Percentiles rank a stretch among this genome's conserved stretches.
Conservation (phyloP, 371 early-diverging fungal genomes). For the Syncephalastrum monosporum region DNA sequence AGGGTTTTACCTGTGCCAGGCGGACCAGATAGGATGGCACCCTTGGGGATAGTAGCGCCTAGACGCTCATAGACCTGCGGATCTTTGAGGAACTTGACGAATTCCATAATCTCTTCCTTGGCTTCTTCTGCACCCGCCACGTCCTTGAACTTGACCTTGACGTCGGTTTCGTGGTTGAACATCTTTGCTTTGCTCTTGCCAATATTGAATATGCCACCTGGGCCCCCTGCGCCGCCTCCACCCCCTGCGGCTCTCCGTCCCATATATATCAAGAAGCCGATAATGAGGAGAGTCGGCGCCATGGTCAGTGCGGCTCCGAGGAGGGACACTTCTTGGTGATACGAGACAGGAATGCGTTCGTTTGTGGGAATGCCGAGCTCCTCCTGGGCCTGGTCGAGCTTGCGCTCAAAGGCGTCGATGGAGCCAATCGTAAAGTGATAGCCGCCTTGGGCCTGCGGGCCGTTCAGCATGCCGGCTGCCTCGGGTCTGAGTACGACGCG, state of each 20-base stretch:
- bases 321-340: constrained; percentile 76
- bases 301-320: constrained; percentile 75
- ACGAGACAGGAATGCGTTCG: constrained; percentile 90
- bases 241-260: constrained; percentile 72
- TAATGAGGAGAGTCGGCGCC: constrained; percentile 88
- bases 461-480: constrained; percentile 24
- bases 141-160: constrained; percentile 97
- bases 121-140: constrained; percentile 99
- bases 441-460: constrained; percentile 26
- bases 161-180: constrained; percentile 95
- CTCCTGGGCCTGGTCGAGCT: constrained; percentile 83
- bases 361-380: constrained; percentile 88
- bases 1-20: constrained; percentile 99
- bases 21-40: constrained; percentile 95
- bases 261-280: constrained; percentile 86
- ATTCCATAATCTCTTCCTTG: constrained; percentile 99
- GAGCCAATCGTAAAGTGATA: constrained; percentile 90
- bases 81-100: constrained; percentile 99
- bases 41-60: constrained; percentile 99
- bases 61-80: constrained; percentile 95
- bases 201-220: constrained; percentile 91
- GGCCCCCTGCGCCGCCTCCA: constrained; percentile 34
- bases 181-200: constrained; percentile 95
- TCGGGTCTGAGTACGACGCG: constrained; percentile 77
- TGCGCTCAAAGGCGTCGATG: constrained; percentile 91